Evolutionary conservation across 345 rosid species (phyloP).

Genomic region (Citrus mangshanensis): DNA sequence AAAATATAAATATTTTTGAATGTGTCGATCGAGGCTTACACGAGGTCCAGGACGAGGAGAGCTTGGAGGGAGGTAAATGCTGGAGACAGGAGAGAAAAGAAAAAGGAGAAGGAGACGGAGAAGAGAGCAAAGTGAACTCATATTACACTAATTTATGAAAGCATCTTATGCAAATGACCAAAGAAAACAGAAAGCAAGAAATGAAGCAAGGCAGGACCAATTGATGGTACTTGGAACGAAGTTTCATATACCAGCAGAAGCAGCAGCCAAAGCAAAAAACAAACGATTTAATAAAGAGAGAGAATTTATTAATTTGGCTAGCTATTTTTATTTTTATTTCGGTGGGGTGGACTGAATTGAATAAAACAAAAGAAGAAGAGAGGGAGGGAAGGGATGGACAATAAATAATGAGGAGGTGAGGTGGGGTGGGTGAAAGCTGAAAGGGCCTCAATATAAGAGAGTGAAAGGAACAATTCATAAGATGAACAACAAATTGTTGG

Average conservation of each 20-base stretch:
- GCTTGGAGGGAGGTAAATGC: conserved; percentile 22
- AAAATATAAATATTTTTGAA: no score
- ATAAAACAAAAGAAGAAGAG: not conserved
- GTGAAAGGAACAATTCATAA: conserved; percentile 61
- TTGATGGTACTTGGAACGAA: not conserved
- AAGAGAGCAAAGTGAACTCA: conserved; percentile 14
- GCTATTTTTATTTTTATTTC: not conserved
- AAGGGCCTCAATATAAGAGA: not conserved
- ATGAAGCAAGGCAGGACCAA: not conserved
- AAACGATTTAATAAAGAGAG: not conserved
- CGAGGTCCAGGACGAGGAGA: conserved; percentile 3
- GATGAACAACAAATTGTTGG: conserved; percentile 34
- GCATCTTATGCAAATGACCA: not conserved
- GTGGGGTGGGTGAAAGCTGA: not conserved
- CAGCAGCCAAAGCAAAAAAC: not conserved
- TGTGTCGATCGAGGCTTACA: conserved; percentile 17
- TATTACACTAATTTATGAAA: conserved; percentile 16
- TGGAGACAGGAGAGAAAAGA: conserved; percentile 26
- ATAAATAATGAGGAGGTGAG: conserved; percentile 11
- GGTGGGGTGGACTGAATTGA: not conserved
- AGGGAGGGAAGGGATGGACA: not conserved
- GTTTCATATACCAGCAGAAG: not conserved
- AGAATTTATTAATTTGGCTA: not conserved
- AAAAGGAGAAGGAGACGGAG: conserved; percentile 1
- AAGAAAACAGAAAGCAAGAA: not conserved